These are phyloP conservation scores for Candida takata DNA, from an alignment of 805 yeast genomes.

Conservation along the genomic window DNA sequence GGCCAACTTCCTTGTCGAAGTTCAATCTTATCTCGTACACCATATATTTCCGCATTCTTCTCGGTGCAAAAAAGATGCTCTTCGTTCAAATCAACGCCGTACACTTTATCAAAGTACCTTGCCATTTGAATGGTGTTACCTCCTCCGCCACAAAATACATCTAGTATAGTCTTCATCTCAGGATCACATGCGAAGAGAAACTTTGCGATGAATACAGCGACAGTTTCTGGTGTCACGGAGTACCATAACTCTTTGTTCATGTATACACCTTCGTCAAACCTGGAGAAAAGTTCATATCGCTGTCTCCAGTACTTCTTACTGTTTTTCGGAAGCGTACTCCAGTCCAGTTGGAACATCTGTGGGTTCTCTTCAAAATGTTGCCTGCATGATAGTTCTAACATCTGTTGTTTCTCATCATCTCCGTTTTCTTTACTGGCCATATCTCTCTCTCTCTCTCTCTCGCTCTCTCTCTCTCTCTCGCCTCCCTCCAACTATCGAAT, in stretches of 20 bases:
- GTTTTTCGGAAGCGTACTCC: constrained; percentile 1
- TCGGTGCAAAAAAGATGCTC: constrained; percentile 58
- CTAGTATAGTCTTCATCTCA: constrained; percentile 41
- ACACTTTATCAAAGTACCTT: constrained; percentile 42
- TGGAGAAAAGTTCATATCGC: constrained; percentile 53
- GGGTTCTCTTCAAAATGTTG: neutral
- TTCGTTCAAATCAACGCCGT: constrained; percentile 56
- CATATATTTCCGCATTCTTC: constrained; percentile 62
- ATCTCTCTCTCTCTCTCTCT: no score
- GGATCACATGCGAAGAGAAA: constrained; percentile 47
- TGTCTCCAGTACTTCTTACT: constrained; percentile 39
- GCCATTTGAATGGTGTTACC: constrained; percentile 81
- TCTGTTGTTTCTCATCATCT: no score
- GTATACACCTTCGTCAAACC: constrained; percentile 59
- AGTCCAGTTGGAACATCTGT: neutral
- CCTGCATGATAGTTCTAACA: neutral
- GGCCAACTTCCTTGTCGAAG: constrained; percentile 42
- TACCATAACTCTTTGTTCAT: constrained; percentile 76
- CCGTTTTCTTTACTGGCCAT: no score
- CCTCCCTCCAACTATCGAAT: no score
- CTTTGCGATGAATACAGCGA: constrained; percentile 56
- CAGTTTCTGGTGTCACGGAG: constrained; percentile 77
- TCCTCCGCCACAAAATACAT: constrained; percentile 83
- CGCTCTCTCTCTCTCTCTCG: no score
- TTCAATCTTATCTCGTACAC: constrained; percentile 44